Base-by-base conservation (phyloP, 306 rosid genomes). In the Canavalia gladiata region DNA sequence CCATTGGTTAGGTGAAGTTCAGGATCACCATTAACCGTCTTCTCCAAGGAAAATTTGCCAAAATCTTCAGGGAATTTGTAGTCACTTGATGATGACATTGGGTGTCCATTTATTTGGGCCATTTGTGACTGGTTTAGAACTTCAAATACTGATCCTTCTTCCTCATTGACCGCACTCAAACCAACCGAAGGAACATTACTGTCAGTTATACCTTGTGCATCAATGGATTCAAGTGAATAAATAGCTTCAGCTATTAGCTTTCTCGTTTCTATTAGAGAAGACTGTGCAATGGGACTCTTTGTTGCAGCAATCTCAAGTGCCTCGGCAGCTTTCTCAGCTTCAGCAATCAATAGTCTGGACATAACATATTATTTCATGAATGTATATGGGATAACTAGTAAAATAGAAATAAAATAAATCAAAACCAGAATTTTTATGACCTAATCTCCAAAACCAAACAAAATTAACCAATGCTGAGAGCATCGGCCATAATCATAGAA, bases 251-350 rank as follows among this genome's bases (percentile, higher is more conserved):
- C 94, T 82, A 95, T 95, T 63, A 95, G 92, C 86, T 88, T 92
- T 85, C 99, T 89, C 41, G 94, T 88, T 88, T 93, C 97, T 63
- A 87, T 46, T 62, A 93, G 90, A 67, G 99, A 95, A 82, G 94
- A 97, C 82, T 63, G 97, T 57, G 92, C 98, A 72, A 88, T 67
- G 54, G 97, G 90, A 78, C 94, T 95, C 88, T 72, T 93, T 5
- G 78, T 81, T 2, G 99, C 99, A 42, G 97, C 93, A 81, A 83
- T 87, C 88, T 93, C 99, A 56, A 95, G 97, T 73, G 87, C 94
- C 87, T 86, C 84, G 85, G 99, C 97, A 31, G 99, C 99, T 83
- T 89, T 93, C 87, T 95, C 94, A 72, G 99, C 98, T 90, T 95
- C 98, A 50, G 90, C 90, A 87, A 95, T 95, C 91, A 95, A 78